A percentile compares a stretch with the other conserved stretches of the same genome.
Evolutionary conservation across 2,329 filamentous ascomycete species (phyloP).

Genomic region (Fusarium falciforme): DNA sequence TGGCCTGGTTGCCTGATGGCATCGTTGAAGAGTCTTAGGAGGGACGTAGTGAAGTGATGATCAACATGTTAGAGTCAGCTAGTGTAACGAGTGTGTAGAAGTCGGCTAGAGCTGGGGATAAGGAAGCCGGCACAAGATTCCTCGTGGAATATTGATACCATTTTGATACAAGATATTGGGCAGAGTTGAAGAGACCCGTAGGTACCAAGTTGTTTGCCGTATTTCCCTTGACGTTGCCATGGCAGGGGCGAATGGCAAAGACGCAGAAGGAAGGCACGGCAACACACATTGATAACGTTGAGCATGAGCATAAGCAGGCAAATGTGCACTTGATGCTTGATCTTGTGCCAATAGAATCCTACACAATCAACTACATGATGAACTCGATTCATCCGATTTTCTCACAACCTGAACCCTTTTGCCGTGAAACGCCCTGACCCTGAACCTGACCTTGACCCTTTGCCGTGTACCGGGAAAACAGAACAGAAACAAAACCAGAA

Average conservation of each 20-base stretch:
- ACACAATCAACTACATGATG: conserved; percentile 27
- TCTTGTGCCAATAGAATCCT: conserved; percentile 19
- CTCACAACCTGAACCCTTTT: conserved; percentile 40
- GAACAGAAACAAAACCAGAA: conserved; percentile 6
- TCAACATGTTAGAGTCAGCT: conserved; percentile 1
- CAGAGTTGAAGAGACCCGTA: neutral
- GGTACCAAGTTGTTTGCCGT: neutral
- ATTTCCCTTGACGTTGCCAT: neutral
- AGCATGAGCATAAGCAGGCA: neutral
- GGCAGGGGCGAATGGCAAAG: neutral
- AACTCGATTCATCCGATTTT: conserved; percentile 38
- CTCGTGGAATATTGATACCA: neutral
- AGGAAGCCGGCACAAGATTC: neutral
- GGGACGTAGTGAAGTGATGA: neutral
- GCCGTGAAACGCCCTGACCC: conserved; percentile 40
- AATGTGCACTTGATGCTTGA: neutral
- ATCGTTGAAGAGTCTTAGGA: conserved; percentile 15
- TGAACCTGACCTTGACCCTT: conserved; percentile 30
- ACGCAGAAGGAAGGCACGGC: neutral
- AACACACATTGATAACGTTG: neutral
- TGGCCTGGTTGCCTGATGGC: conserved; percentile 11
- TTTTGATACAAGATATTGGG: neutral
- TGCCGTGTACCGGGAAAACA: conserved; percentile 18
- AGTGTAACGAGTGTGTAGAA: conserved; percentile 5
- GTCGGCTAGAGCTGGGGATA: neutral